phyloP scores from a whole-genome alignment of 345 rosid species.

The Eucalyptus cloeziana region DNA sequence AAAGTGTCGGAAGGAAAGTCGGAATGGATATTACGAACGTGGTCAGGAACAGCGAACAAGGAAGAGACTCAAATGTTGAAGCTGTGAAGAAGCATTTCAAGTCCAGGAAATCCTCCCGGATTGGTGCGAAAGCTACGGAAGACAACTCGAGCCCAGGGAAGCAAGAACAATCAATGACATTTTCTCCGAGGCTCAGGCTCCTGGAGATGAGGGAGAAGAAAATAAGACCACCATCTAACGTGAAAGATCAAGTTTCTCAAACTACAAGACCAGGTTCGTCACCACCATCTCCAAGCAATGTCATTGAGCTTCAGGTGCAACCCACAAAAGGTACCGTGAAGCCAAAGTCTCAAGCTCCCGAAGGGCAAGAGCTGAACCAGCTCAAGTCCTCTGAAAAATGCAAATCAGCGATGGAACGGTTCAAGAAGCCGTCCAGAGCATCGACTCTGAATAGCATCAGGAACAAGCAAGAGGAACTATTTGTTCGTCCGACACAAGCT shows the following conservation, averaged over 20 bases:
- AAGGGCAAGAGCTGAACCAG: background rate
- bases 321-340: conserved; percentile 7
- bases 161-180: background rate
- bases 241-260: background rate
- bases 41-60: conserved; percentile 23
- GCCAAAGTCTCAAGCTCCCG: conserved; percentile 1
- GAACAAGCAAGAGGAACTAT: conserved; percentile 61
- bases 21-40: conserved; percentile 82
- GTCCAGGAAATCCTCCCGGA: background rate
- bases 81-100: conserved; percentile 37
- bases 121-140: background rate
- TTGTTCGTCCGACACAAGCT: conserved; percentile 23
- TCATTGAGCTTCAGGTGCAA: background rate
- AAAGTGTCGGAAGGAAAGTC: conserved; percentile 44
- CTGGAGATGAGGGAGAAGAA: conserved; percentile 2
- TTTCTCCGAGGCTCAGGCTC: conserved; percentile 42
- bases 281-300: background rate
- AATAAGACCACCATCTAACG: background rate
- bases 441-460: conserved; percentile 13
- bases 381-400: conserved; percentile 4
- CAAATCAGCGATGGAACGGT: conserved; percentile 17
- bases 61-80: conserved; percentile 20
- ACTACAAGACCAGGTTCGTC: conserved; percentile 7
- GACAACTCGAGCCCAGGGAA: conserved; percentile 10
- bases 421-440: conserved; percentile 34